Evolutionary conservation across 352 stramenopile genomes (phyloP).

Genomic region (Thalassiosira mediterranea): DNA sequence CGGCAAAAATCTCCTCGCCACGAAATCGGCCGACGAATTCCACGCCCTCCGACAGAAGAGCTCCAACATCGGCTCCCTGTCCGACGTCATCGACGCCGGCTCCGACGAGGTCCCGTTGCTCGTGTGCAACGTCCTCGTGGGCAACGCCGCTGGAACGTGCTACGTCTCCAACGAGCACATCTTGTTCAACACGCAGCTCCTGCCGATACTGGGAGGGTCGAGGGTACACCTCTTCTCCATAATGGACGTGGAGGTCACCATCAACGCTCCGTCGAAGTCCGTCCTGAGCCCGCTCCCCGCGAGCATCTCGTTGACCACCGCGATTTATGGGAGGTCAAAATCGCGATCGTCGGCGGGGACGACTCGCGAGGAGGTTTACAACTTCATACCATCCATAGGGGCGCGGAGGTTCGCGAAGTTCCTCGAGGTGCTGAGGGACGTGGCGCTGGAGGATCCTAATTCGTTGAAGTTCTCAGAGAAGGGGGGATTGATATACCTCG

Average conservation of each 20-base stretch:
- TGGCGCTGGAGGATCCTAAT: slow-evolving; percentile 50
- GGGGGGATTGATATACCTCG: slow-evolving; percentile 37
- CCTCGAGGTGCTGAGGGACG: slow-evolving; percentile 62
- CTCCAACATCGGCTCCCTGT: slow-evolving; percentile 50
- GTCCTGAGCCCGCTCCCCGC: slow-evolving; percentile 74
- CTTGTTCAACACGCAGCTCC: slow-evolving; percentile 70
- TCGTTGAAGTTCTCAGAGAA: slow-evolving; percentile 35
- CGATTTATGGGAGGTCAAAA: slow-evolving; percentile 46
- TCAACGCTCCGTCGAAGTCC: slow-evolving; percentile 56
- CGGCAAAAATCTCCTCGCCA: slow-evolving; percentile 50
- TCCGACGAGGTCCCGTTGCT: slow-evolving; percentile 62
- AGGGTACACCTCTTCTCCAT: slow-evolving; percentile 66
- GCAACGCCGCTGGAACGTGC: slow-evolving; percentile 66
- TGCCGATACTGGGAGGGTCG: slow-evolving; percentile 69
- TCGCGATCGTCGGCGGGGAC: slow-evolving; percentile 1
- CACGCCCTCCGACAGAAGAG: slow-evolving; percentile 49
- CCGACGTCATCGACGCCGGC: slow-evolving; percentile 40
- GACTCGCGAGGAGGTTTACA: slow-evolving; percentile 61
- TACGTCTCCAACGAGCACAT: slow-evolving; percentile 69
- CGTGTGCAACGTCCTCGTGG: slow-evolving; percentile 61
- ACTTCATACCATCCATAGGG: slow-evolving; percentile 72
- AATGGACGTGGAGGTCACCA: slow-evolving; percentile 65
- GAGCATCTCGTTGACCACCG: slow-evolving; percentile 56
- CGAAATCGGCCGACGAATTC: slow-evolving; percentile 64
- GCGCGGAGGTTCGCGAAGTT: slow-evolving; percentile 73